Evolutionary conservation across 164 flowering plant genomes (phyloP).

Genomic region (Macadamia tetraphylla): DNA sequence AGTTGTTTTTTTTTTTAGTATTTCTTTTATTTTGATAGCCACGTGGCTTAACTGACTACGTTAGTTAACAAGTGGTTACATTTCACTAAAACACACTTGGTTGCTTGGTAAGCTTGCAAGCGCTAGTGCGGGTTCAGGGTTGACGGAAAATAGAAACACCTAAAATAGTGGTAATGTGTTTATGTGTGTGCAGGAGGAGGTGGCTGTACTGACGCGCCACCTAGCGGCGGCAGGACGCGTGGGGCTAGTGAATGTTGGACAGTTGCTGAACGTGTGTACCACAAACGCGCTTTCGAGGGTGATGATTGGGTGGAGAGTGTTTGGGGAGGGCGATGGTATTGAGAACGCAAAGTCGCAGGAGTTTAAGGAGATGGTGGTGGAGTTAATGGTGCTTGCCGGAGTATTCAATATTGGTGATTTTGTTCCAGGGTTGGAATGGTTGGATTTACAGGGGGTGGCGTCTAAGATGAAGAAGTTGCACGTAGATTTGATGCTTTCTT

Average conservation of each 20-base stretch:
- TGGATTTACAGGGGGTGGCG: constrained; percentile 72
- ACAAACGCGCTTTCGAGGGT: constrained; percentile 68
- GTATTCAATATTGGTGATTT: constrained; percentile 80
- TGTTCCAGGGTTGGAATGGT: constrained; percentile 61
- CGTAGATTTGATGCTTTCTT: constrained; percentile 59
- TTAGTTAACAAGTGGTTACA: no score
- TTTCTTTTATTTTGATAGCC: no score
- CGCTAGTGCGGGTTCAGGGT: no score
- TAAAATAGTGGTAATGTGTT: neutral
- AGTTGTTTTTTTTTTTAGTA: no score
- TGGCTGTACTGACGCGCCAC: constrained; percentile 32
- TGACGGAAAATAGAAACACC: no score
- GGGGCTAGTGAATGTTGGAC: constrained; percentile 34
- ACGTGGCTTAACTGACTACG: no score
- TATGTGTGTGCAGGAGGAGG: constrained; percentile 44
- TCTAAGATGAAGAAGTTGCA: constrained; percentile 77
- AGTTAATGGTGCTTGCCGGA: constrained; percentile 77
- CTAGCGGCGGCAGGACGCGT: constrained; percentile 22
- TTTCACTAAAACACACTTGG: no score
- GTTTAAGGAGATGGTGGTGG: constrained; percentile 85
- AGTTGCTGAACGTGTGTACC: constrained; percentile 63
- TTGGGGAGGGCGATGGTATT: constrained; percentile 38
- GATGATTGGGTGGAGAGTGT: constrained; percentile 66
- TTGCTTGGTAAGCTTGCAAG: no score
- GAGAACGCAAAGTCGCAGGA: constrained; percentile 48